Base-by-base conservation (phyloP, 163 green algal species). In the Coccomyxa subellipsoidea region DNA sequence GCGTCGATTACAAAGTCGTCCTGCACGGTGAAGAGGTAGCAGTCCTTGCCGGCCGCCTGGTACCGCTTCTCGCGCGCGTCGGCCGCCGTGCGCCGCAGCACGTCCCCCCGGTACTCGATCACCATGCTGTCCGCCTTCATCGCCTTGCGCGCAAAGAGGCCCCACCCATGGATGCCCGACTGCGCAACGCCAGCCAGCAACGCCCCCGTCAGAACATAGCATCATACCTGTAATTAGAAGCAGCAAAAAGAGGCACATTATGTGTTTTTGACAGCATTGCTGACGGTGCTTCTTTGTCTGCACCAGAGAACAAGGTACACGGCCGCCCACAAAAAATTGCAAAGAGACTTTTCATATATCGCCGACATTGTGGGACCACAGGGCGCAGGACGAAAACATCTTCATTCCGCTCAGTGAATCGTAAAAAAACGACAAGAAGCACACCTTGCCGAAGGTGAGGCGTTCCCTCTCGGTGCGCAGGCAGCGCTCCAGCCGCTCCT, bases 51-150 rank as follows among this genome's bases (percentile, higher is more conserved):
- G 39, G 85, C 40, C 59, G 73, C 80, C 54, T 89, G 89, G 93
- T 97, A 98, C 12, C 53, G n/a, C 38, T 82, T 54, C 87, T 99
- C 95, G 6, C 94, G 84, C 80, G 93, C 40, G 76, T 98, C 94
- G 0, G 95, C 93, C 53, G 98, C 73, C 0, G 88, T 81, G 18
- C 87, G 85, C 1, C 93, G 87, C 76, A 98, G 84, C 34, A 93
- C 47, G 69, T 98, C 94, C 0, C 96, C 96, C 10, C 91, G 88
- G 86, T 98, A 99, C 91, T 99, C 95, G 0, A 94, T 94, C 12
- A 99, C 91, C 88, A 98, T 95, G 35, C 87, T 88, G 83, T 97
- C 96, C 88, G 95, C 90, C n/a, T 80, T 76, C 73, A 98, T 93
- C 77, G 90, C 80, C 72, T 80, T 76, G 31, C 89, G 87, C 21